Percentiles rank a stretch among this genome's conserved stretches.
phyloP scores from a whole-genome alignment of 2,329 filamentous ascomycete species.

The Alternaria sp. region DNA sequence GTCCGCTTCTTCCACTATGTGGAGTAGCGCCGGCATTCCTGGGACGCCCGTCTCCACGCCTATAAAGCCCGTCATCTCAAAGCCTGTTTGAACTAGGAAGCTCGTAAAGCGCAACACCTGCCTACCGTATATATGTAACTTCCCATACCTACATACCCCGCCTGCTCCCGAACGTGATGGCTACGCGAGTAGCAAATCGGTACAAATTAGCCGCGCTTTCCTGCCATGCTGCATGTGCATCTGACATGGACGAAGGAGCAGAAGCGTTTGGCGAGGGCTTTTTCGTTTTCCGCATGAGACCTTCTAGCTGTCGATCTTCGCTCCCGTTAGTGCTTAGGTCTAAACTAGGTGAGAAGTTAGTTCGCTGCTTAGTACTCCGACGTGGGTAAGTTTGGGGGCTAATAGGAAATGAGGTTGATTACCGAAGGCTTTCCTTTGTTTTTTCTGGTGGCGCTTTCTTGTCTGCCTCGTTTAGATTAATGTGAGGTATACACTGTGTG shows the following conservation, averaged over 20 bases:
- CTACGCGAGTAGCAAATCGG: too few relatives aligned
- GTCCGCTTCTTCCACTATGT: too few relatives aligned
- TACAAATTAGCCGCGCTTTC: too few relatives aligned
- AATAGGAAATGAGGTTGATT: background rate
- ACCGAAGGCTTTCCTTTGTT: background rate
- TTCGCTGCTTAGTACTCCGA: background rate
- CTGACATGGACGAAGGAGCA: too few relatives aligned
- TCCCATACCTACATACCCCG: background rate
- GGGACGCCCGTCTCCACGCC: too few relatives aligned
- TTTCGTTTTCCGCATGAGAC: background rate
- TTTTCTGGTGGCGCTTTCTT: background rate
- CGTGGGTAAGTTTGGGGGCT: background rate
- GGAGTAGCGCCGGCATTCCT: too few relatives aligned
- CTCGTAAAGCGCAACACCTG: background rate
- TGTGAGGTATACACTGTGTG: background rate
- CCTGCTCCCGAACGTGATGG: too few relatives aligned
- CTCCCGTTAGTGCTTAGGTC: background rate
- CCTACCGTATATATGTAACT: background rate
- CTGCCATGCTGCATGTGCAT: too few relatives aligned
- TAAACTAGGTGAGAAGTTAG: too few relatives aligned
- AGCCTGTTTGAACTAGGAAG: too few relatives aligned
- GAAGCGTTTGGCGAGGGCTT: background rate
- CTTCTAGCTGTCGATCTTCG: background rate
- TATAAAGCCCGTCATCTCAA: too few relatives aligned
- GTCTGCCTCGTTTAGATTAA: background rate